Percentiles rank a stretch among this genome's conserved stretches.
Evolutionary conservation across 345 rosid genomes (phyloP).

Genomic region (Raphanus sativus): DNA sequence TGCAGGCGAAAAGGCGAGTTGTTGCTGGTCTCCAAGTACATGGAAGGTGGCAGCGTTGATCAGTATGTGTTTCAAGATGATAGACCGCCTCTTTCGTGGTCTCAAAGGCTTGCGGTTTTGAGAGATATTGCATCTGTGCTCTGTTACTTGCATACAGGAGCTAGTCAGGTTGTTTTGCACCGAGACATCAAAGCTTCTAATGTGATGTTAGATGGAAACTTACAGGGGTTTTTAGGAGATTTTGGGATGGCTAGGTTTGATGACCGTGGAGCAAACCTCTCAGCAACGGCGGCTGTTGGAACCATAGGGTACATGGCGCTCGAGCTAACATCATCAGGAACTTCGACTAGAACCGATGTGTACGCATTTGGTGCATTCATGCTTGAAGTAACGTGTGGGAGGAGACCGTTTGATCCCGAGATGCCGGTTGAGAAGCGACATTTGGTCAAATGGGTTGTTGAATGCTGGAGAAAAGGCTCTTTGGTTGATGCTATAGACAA

Average conservation of each 20-base stretch:
- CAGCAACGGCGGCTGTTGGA: slow-evolving; percentile 50
- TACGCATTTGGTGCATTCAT: not conserved
- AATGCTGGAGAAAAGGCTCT: slow-evolving; percentile 37
- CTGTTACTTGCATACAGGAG: slow-evolving; percentile 50
- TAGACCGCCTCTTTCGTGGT: slow-evolving; percentile 42
- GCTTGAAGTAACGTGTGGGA: slow-evolving; percentile 1
- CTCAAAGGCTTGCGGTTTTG: slow-evolving; percentile 27
- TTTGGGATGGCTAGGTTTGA: slow-evolving; percentile 43
- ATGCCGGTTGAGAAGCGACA: slow-evolving; percentile 15
- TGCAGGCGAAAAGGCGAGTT: not conserved
- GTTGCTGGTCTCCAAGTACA: not conserved
- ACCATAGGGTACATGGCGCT: slow-evolving; percentile 35
- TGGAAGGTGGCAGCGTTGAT: not conserved
- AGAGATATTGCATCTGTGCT: slow-evolving; percentile 50
- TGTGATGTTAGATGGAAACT: slow-evolving; percentile 33
- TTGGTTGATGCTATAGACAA: slow-evolving; percentile 37
- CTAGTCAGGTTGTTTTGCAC: not conserved
- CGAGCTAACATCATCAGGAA: slow-evolving; percentile 32
- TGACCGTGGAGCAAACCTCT: slow-evolving; percentile 41
- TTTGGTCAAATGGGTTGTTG: slow-evolving; percentile 2
- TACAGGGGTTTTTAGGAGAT: slow-evolving; percentile 33
- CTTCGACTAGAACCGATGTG: not conserved
- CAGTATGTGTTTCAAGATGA: not conserved
- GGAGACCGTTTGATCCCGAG: slow-evolving; percentile 43
- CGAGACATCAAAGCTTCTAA: not conserved